Percentiles rank a stretch among this genome's conserved stretches.
Evolutionary conservation across 352 stramenopile species (phyloP).

Genomic region (Saprolegnia parasitica): DNA sequence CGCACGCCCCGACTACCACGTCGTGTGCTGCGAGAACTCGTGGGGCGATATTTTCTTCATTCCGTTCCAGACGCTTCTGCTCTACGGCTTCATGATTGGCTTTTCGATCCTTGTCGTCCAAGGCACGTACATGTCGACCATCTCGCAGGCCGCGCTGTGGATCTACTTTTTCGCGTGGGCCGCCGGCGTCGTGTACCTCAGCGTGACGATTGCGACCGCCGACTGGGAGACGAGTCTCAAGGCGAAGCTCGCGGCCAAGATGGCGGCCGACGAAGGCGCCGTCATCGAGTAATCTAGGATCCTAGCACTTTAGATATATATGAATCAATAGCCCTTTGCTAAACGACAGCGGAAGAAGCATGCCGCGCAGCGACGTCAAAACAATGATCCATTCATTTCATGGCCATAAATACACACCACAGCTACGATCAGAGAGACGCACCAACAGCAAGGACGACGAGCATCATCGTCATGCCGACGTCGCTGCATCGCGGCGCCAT

Average conservation of each 20-base stretch:
- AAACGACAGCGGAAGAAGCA: too few species aligned
- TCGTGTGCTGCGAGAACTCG: conserved; percentile 26
- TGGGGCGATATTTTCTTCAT: conserved; percentile 22
- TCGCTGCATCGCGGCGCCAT: not conserved
- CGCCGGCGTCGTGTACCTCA: conserved; percentile 1
- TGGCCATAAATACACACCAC: too few species aligned
- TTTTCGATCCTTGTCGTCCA: conserved; percentile 14
- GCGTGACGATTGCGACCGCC: conserved; percentile 3
- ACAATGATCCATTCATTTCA: too few species aligned
- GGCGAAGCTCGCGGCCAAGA: not conserved
- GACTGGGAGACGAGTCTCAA: conserved; percentile 20
- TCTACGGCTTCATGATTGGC: conserved; percentile 20
- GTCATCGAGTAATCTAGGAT: not conserved
- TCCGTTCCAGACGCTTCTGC: conserved; percentile 4
- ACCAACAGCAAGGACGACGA: too few species aligned
- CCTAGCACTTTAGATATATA: too few species aligned
- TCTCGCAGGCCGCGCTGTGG: conserved; percentile 10
- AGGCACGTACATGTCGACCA: conserved; percentile 7
- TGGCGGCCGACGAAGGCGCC: not conserved
- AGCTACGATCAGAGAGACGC: too few species aligned
- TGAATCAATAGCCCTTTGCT: too few species aligned
- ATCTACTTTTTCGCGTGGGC: conserved; percentile 23
- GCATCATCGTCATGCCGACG: too few species aligned
- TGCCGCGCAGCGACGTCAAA: too few species aligned
- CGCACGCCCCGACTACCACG: conserved; percentile 16